These are phyloP conservation scores for Flueggea neowawraea DNA, from an alignment of 441 rosid genomes.

Conservation along the genomic window DNA sequence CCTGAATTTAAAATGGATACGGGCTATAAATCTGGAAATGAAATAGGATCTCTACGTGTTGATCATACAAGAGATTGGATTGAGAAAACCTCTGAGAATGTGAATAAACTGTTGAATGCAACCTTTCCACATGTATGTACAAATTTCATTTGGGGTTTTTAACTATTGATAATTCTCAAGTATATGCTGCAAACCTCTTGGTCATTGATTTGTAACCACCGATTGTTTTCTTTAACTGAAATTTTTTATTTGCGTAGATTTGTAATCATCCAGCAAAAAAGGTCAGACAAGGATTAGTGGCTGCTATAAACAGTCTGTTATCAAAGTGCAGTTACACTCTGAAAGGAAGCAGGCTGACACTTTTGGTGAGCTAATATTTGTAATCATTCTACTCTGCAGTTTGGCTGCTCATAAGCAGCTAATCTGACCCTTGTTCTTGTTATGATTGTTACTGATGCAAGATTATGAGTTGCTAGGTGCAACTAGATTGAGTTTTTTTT, in stretches of 20 bases:
- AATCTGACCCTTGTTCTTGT: too few species aligned
- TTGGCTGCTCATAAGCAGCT: not conserved
- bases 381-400: too few species aligned
- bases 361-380: constrained; percentile 53
- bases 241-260: constrained; percentile 42
- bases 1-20: constrained; percentile 27
- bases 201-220: too few species aligned
- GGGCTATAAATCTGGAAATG: constrained; percentile 25
- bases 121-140: constrained; percentile 82
- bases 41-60: constrained; percentile 58
- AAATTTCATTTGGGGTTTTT: constrained; percentile 22
- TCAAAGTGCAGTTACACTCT: constrained; percentile 60
- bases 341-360: constrained; percentile 66
- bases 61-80: constrained; percentile 87
- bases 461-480: too few species aligned
- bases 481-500: too few species aligned
- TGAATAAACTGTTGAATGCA: constrained; percentile 63
- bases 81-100: constrained; percentile 58
- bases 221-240: too few species aligned
- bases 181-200: too few species aligned
- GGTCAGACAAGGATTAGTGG: constrained; percentile 71
- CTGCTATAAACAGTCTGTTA: constrained; percentile 68
- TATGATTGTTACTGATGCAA: too few species aligned
- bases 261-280: constrained; percentile 72
- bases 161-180: too few species aligned